Evolutionary conservation across 495 filamentous ascomycete genomes (phyloP).

Genomic region (Penicillium arizonense): DNA sequence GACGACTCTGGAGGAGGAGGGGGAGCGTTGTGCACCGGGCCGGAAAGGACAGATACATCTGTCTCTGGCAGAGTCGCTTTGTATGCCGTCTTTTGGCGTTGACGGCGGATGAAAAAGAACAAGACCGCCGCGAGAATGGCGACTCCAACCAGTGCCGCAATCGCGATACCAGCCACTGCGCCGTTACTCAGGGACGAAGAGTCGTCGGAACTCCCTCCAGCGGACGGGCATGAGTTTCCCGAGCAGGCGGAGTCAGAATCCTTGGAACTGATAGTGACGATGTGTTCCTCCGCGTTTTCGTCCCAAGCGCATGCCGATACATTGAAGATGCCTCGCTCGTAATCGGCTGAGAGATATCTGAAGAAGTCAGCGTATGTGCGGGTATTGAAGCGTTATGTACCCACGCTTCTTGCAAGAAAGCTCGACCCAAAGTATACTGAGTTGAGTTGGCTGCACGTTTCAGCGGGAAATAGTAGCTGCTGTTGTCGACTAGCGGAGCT

Average conservation of each 20-base stretch:
- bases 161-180: conserved; percentile 24
- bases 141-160: conserved; percentile 17
- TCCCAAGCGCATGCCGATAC: conserved; percentile 21
- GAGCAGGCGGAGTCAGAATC: conserved; percentile 2
- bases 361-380: background rate
- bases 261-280: conserved; percentile 12
- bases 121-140: conserved; percentile 12
- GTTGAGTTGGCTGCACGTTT: conserved; percentile 48
- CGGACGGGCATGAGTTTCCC: conserved; percentile 5
- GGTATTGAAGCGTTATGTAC: background rate
- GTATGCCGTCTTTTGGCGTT: conserved; percentile 13
- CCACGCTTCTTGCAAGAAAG: conserved; percentile 65
- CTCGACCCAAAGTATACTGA: conserved; percentile 64
- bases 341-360: conserved; percentile 62
- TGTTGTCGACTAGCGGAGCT: conserved; percentile 49
- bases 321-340: conserved; percentile 56
- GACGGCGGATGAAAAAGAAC: conserved; percentile 16
- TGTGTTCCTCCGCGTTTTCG: conserved; percentile 12
- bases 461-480: conserved; percentile 61
- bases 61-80: conserved; percentile 12
- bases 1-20: conserved; percentile 4
- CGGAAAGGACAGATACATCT: conserved; percentile 13
- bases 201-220: background rate
- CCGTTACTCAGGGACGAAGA: conserved; percentile 28
- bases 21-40: conserved; percentile 12